Percentiles rank a stretch among this genome's conserved stretches.
phyloP scores from a whole-genome alignment of 306 rosid species.

The Lablab purpureus region DNA sequence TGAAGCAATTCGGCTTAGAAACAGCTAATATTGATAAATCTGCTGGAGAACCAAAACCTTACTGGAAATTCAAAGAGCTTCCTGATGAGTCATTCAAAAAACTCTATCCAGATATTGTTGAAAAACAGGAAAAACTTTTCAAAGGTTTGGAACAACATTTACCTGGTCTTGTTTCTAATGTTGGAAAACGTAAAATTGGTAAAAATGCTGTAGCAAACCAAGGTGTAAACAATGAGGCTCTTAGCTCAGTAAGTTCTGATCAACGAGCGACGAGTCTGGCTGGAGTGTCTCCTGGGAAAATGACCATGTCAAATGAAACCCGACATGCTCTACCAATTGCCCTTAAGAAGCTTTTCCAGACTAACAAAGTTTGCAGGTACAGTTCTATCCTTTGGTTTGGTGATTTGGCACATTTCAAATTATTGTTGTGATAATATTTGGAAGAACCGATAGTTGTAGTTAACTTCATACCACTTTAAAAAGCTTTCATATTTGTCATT shows the following conservation, averaged over 20 bases:
- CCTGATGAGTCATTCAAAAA: constrained; percentile 68
- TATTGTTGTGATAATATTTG: constrained; percentile 5
- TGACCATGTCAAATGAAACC: constrained; percentile 82
- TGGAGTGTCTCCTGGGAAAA: constrained; percentile 52
- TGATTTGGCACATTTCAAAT: constrained; percentile 28
- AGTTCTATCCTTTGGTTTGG: background rate
- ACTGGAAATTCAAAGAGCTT: constrained; percentile 55
- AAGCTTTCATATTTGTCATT: constrained; percentile 12
- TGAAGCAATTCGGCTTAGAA: constrained; percentile 66
- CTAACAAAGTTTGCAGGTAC: constrained; percentile 91
- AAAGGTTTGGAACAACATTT: constrained; percentile 46
- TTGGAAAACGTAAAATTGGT: constrained; percentile 45
- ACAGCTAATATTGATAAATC: constrained; percentile 61
- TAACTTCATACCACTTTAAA: constrained; percentile 26
- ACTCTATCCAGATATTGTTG: constrained; percentile 60
- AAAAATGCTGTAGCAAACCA: constrained; percentile 54
- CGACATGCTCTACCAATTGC: constrained; percentile 77
- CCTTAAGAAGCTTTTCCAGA: constrained; percentile 68
- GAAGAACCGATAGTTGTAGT: constrained; percentile 8
- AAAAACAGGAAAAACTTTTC: constrained; percentile 62
- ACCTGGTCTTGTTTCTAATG: constrained; percentile 2
- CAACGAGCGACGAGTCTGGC: constrained; percentile 48
- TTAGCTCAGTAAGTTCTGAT: constrained; percentile 52
- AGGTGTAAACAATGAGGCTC: constrained; percentile 40
- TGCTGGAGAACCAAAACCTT: constrained; percentile 2